Percentiles rank a stretch among this genome's conserved stretches.
Conservation (phyloP, 345 rosid genomes). For the Dipteronia dyeriana region DNA sequence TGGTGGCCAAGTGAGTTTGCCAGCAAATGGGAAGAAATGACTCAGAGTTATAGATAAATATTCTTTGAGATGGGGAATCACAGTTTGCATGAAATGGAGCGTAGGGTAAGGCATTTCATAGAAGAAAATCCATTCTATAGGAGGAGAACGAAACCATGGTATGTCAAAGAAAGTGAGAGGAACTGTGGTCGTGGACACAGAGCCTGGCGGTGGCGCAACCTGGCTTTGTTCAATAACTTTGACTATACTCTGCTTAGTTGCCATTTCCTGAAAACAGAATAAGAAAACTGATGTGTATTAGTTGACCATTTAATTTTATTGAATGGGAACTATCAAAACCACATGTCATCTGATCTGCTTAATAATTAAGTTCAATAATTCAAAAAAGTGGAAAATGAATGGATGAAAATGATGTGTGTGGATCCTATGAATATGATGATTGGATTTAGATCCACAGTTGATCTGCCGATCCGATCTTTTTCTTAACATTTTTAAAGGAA, state of each 20-base stretch:
- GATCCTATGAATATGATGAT: no score
- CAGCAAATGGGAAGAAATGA: constrained; percentile 34
- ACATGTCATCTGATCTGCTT: no score
- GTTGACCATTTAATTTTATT: no score
- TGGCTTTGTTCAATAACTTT: constrained; percentile 23
- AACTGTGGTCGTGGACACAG: constrained; percentile 29
- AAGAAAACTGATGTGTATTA: no score
- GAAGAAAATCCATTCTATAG: constrained; percentile 33
- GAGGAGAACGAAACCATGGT: constrained; percentile 21
- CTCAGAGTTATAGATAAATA: constrained; percentile 34
- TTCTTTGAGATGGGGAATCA: constrained; percentile 25
- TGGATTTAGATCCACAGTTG: no score
- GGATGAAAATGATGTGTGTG: no score
- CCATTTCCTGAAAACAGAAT: not conserved
- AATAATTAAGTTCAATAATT: no score
- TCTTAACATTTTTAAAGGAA: no score
- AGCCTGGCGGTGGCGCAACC: constrained; percentile 34
- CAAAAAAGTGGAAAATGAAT: no score
- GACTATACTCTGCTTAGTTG: not conserved
- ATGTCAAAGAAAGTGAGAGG: constrained; percentile 48
- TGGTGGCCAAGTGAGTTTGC: constrained; percentile 26
- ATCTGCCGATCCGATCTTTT: no score
- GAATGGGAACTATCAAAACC: no score
- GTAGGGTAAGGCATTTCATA: constrained; percentile 25
- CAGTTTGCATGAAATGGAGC: constrained; percentile 10